phyloP scores from a whole-genome alignment of 176 grass and related monocot genomes.

The Dactylis glomerata region DNA sequence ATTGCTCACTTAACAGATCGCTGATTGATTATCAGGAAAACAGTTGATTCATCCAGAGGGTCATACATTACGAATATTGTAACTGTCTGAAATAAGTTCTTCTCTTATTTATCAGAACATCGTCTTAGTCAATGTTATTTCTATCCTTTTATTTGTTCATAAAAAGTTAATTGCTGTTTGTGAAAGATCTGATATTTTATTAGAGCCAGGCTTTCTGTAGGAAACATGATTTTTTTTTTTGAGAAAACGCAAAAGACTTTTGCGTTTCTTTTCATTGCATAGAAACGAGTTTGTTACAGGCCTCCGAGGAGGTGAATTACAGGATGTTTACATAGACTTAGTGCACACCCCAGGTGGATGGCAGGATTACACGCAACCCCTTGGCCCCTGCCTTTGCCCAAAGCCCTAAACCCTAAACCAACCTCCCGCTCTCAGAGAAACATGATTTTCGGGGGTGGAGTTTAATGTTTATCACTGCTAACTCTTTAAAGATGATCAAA shows the following conservation, averaged over 20 bases:
- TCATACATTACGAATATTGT: not conserved
- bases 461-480: not conserved
- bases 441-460: not conserved
- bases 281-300: too few species aligned
- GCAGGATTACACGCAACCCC: too few species aligned
- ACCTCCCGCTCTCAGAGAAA: too few species aligned
- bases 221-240: not conserved
- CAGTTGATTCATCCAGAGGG: not conserved
- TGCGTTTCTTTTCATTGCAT: too few species aligned
- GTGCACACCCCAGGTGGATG: too few species aligned
- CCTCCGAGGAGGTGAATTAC: too few species aligned
- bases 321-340: too few species aligned
- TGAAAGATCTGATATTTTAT: conserved; percentile 12
- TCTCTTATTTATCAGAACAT: not conserved
- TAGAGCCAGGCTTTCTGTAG: not conserved
- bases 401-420: too few species aligned
- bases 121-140: not conserved
- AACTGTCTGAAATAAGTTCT: conserved; percentile 7
- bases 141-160: not conserved
- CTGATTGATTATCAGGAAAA: not conserved
- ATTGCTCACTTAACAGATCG: not conserved
- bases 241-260: too few species aligned
- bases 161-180: not conserved
- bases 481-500: not conserved
- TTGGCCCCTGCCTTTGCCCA: too few species aligned